Conservation (phyloP, 371 early-diverging fungal species). For the Haplosporangium sp. region DNA sequence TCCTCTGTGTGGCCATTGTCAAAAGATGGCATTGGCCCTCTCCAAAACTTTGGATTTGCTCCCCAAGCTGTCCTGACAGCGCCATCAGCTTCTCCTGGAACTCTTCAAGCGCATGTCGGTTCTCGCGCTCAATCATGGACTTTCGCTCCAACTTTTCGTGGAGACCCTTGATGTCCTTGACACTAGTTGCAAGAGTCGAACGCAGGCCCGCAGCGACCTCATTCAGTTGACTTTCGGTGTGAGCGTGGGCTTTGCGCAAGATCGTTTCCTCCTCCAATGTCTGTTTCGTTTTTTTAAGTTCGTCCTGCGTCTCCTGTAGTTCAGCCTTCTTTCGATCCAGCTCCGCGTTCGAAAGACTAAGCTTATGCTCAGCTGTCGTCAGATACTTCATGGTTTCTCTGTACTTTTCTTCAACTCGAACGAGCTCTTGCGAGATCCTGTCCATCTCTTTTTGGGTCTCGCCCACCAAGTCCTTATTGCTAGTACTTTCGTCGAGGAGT, state of each 20-base stretch:
- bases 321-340: conserved; percentile 47
- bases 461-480: conserved; percentile 66
- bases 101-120: conserved; percentile 28
- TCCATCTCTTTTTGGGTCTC: conserved; percentile 61
- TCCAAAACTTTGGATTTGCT: conserved; percentile 18
- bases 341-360: conserved; percentile 55
- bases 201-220: conserved; percentile 59
- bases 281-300: conserved; percentile 52
- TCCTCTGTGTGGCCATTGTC: conserved; percentile 4
- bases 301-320: conserved; percentile 48
- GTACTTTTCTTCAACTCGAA: conserved; percentile 57
- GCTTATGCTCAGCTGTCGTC: conserved; percentile 51
- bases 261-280: conserved; percentile 47
- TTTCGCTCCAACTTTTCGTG: conserved; percentile 59
- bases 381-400: conserved; percentile 59
- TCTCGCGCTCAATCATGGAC: conserved; percentile 32
- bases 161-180: conserved; percentile 62
- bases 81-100: conserved; percentile 32
- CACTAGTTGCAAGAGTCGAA: conserved; percentile 55
- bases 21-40: conserved; percentile 10
- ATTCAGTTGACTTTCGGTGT: conserved; percentile 60
- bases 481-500: conserved; percentile 65
- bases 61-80: conserved; percentile 17
- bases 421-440: conserved; percentile 56
- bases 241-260: conserved; percentile 61